Base-by-base conservation (phyloP, 2,329 filamentous ascomycete species). In the Botrytis byssoidea region DNA sequence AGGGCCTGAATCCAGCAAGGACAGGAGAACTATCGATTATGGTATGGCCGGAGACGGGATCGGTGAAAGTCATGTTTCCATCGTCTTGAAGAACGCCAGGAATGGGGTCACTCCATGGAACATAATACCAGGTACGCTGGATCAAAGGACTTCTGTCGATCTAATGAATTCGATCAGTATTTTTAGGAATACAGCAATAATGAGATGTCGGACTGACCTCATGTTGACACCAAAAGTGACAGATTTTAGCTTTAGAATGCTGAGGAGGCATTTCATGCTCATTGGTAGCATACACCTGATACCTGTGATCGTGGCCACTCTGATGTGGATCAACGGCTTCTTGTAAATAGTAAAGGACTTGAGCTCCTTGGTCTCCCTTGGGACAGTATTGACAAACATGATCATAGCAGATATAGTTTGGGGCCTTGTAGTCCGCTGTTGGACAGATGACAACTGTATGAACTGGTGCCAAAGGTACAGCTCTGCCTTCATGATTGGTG, bases 191-290 rank as follows among this genome's bases (percentile, higher is more conserved):
- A 29, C 4, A 5, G 5, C 3, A 42, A 42, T 25, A 25, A 25
- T 20, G 42, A 7, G 1, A 7, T 55, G 12, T 57, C 25, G 29
- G 22, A 42, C 48, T 68, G 14, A 68, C 65, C 29, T 68, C 35
- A 57, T 68, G 65, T 9, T 42, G 35, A 18, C 65, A 68, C 65
- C 48, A 68, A 57, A 68, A 68, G 46, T 37, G 55, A 57, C 48
- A 68, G 65, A 68, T 40, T 16, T 51, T 20, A 29, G 35, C 65
- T 37, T 48, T 55, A 12, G 65, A 68, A 37, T 57, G 35, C 25
- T 68, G 65, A 57, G 65, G 48, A 57, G 65, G 65, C 48, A 68
- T 40, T 57, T 55, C 46, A 42, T 42, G 29, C 22, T 42, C 25
- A 22, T 29, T 57, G 35, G 14, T 25, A 5, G 65, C 46, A 55